These are phyloP conservation scores for Oryza coarctata DNA, from an alignment of 176 grass and related monocot genomes.

Conservation along the genomic window DNA sequence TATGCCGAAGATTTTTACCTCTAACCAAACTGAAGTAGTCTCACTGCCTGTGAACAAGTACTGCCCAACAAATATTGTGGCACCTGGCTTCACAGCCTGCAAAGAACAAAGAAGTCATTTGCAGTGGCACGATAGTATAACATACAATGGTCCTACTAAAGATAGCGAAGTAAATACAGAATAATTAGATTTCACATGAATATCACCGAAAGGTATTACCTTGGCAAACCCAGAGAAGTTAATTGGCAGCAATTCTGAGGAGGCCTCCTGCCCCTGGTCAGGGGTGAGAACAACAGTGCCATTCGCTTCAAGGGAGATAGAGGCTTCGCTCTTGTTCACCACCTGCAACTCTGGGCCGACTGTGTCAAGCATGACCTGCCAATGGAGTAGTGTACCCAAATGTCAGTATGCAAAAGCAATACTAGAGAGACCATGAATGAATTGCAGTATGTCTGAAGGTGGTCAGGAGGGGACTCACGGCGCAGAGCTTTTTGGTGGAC, in stretches of 20 bases:
- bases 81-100: constrained; percentile 83
- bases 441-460: neutral
- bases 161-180: neutral
- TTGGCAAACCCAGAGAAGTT: constrained; percentile 84
- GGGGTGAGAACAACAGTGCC: constrained; percentile 75
- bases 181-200: neutral
- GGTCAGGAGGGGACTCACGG: constrained; percentile 42
- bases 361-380: constrained; percentile 93
- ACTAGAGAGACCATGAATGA: neutral
- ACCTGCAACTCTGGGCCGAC: constrained; percentile 94
- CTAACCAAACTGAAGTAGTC: constrained; percentile 97
- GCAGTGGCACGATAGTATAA: neutral
- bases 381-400: neutral
- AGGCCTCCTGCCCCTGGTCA: constrained; percentile 64
- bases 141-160: too few species aligned
- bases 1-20: constrained; percentile 43
- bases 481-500: constrained; percentile 90
- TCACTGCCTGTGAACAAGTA: constrained; percentile 99
- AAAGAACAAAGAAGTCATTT: neutral
- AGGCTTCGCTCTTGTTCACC: constrained; percentile 68
- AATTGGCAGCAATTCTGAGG: constrained; percentile 80
- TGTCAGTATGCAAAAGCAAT: neutral
- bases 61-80: constrained; percentile 94
- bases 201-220: constrained; percentile 33
- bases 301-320: constrained; percentile 88